Evolutionary conservation across 1,284 basidiomycete species (phyloP).

Genomic region (Polyporus tsugae): DNA sequence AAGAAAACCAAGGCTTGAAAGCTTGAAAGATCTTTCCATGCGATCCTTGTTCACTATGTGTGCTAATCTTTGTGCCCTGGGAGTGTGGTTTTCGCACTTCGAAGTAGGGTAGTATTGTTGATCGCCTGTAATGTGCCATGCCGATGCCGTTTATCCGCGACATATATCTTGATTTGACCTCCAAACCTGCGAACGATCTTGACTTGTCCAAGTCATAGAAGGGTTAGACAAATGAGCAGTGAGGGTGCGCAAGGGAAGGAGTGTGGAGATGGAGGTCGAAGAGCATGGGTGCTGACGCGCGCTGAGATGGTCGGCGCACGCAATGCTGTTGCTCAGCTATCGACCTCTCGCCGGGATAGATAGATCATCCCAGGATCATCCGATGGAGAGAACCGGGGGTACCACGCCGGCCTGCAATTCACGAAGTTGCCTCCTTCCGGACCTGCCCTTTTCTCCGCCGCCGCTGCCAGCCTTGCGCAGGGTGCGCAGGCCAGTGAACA

Average conservation of each 20-base stretch:
- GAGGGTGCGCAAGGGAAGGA: background rate
- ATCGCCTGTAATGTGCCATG: conserved; percentile 23
- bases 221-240: background rate
- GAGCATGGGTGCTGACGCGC: conserved; percentile 19
- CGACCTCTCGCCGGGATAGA: conserved; percentile 1
- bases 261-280: conserved; percentile 22
- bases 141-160: background rate
- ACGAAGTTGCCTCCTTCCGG: background rate
- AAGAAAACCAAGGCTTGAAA: conserved; percentile 42
- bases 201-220: background rate
- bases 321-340: conserved; percentile 2
- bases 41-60: conserved; percentile 19
- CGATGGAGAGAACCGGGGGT: background rate
- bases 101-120: conserved; percentile 29
- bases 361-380: conserved; percentile 2
- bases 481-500: conserved; percentile 5
- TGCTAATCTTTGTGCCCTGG: conserved; percentile 9
- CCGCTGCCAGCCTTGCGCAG: background rate
- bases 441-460: background rate
- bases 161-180: background rate
- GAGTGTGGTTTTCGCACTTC: conserved; percentile 19
- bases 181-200: background rate
- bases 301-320: conserved; percentile 6
- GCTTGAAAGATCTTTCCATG: conserved; percentile 13
- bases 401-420: background rate